Evolutionary conservation across 805 yeast genomes (phyloP).

Genomic region (Yamadazyma sp.): DNA sequence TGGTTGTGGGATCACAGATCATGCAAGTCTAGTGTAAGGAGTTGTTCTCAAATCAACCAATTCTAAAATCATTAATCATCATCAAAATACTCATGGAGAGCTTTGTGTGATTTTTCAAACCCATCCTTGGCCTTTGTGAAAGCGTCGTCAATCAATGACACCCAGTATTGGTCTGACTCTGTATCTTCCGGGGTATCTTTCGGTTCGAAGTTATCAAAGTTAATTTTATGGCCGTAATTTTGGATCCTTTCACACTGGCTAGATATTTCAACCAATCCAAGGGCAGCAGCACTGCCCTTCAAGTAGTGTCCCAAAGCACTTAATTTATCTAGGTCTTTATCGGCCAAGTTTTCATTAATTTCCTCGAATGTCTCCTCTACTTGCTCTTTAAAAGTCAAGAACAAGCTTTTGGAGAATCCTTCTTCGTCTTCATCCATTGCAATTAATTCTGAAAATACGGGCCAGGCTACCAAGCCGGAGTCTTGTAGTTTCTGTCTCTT

Average conservation of each 20-base stretch:
- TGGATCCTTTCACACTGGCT: conserved; percentile 92
- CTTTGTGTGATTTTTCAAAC: conserved; percentile 49
- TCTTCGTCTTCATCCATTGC: conserved; percentile 97
- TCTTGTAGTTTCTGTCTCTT: conserved; percentile 34
- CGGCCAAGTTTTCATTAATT: conserved; percentile 57
- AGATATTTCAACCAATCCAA: conserved; percentile 81
- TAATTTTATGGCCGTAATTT: conserved; percentile 67
- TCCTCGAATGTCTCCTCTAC: conserved; percentile 76
- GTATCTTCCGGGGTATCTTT: conserved; percentile 11
- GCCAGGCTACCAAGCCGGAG: conserved; percentile 81
- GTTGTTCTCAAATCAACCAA: too few relatives aligned
- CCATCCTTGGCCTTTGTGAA: conserved; percentile 50
- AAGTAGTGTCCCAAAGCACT: conserved; percentile 86
- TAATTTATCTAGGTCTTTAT: conserved; percentile 53
- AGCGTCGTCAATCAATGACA: conserved; percentile 52
- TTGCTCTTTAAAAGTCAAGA: conserved; percentile 86
- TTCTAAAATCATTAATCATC: conserved; percentile 19
- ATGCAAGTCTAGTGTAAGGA: too few relatives aligned
- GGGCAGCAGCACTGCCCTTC: conserved; percentile 93
- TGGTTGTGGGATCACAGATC: neutral
- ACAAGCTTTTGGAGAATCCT: conserved; percentile 77
- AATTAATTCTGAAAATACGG: conserved; percentile 80
- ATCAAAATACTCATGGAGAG: conserved; percentile 54
- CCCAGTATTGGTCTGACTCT: conserved; percentile 35
- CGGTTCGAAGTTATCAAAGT: conserved; percentile 36